These are phyloP conservation scores for Teratosphaeriaceae sp. DNA, from an alignment of 2,329 filamentous ascomycete genomes.

Conservation along the genomic window DNA sequence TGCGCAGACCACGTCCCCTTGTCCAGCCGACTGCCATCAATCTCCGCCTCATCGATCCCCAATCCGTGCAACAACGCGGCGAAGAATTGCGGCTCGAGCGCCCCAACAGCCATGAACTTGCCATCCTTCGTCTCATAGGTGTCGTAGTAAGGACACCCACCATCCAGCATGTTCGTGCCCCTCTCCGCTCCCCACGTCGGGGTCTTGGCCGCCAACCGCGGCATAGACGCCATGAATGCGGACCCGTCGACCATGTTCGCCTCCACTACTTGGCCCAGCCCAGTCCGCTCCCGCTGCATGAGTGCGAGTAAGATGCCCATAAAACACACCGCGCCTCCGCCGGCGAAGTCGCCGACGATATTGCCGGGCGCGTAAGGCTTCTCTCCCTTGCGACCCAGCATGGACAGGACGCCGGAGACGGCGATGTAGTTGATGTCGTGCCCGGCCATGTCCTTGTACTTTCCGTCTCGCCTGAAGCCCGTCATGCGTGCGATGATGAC, in stretches of 20 bases:
- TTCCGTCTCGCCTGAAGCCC: conserved; percentile 80
- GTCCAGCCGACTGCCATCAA: conserved; percentile 49
- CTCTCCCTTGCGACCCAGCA: conserved; percentile 65
- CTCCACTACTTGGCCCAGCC: conserved; percentile 81
- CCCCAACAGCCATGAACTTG: conserved; percentile 76
- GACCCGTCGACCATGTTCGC: conserved; percentile 95
- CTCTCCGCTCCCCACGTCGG: conserved; percentile 56
- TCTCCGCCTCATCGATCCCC: conserved; percentile 43
- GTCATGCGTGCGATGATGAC: conserved; percentile 82
- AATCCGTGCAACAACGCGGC: conserved; percentile 60
- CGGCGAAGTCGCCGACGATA: conserved; percentile 84
- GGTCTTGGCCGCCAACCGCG: conserved; percentile 59
- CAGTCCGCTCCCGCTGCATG: conserved; percentile 55
- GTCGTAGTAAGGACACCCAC: conserved; percentile 81
- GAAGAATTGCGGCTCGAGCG: conserved; percentile 85
- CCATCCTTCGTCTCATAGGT: conserved; percentile 80
- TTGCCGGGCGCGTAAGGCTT: conserved; percentile 76
- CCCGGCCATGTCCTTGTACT: conserved; percentile 80
- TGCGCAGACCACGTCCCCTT: conserved; percentile 62
- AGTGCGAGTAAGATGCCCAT: conserved; percentile 77
- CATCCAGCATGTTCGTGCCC: conserved; percentile 74
- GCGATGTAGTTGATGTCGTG: conserved; percentile 97
- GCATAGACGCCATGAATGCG: conserved; percentile 71
- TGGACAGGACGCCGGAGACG: conserved; percentile 68
- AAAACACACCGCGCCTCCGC: conserved; percentile 76